Base-by-base conservation (phyloP, 192 early-diverging fungal species). In the Coemansia sp. region DNA sequence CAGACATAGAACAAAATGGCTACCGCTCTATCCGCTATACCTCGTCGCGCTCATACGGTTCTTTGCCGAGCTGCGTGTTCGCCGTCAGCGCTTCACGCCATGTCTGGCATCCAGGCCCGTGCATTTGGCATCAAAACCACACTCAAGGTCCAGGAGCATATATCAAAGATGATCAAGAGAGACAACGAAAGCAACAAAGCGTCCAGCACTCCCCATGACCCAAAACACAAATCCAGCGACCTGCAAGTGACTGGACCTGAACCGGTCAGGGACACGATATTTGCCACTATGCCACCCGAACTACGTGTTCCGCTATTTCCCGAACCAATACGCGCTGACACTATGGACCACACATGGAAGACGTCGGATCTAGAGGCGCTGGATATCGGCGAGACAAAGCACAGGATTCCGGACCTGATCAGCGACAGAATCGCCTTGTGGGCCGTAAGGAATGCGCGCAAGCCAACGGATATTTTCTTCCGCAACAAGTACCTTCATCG, bases 401-500 rank as follows among this genome's bases (percentile, higher is more conserved):
- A 92, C 68, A 81, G 87, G 30, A 70, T 81, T 14, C 90, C 89
- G 4, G 50, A 67, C 28, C 66, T 62, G 3, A 62, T 81, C 29
- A 67, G 70, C 42, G 91, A 93, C 68, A 83, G 74, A 61, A 22
- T 90, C 3, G 89, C 91, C 0, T 83, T 83, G 36, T 70, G 68
- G 30, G 65, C 83, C 6, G 89, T 93, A 23, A 90, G 87, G 59
- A 62, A 70, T 7, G 75, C 90, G 27, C 82, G 89, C 30, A 68
- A 83, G 36, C 85, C 87, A 2, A 83, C 86, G 0, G 91, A 93
- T 67, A 61, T 82, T n/a, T 89, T 89, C 62, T 91, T 91, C 71
- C 74, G 85, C 45, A 83, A 81, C 62, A 87, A 94, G 77, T 88
- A 92, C 56, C 79, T 91, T 45, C 87, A 89, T 62, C 85, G 91